phyloP scores from a whole-genome alignment of 176 grass and related monocot genomes.

The Triticum urartu region DNA sequence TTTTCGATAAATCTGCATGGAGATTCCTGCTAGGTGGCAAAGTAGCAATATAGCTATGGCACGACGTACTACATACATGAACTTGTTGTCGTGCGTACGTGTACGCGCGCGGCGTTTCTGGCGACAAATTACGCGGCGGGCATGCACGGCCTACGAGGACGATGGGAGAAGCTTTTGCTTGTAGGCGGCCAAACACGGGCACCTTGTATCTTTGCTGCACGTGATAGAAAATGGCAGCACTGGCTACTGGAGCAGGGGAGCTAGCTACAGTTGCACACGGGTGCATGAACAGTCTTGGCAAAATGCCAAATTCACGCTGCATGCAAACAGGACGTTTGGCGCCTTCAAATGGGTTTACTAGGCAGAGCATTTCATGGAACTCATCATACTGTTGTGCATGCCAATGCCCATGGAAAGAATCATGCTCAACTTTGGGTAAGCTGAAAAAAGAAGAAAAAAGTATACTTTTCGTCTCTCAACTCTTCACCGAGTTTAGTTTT shows the following conservation, averaged over 20 bases:
- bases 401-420: neutral
- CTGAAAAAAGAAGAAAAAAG: too few species aligned
- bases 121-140: neutral
- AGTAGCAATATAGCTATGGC: neutral
- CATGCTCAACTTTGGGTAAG: too few species aligned
- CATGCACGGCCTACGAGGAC: neutral
- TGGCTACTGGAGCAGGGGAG: neutral
- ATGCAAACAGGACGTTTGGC: neutral
- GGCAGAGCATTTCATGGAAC: neutral
- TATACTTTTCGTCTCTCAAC: too few species aligned
- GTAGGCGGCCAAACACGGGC: neutral
- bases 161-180: neutral
- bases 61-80: neutral
- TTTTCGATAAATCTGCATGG: neutral
- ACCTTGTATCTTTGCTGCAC: constrained; percentile 11
- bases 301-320: neutral
- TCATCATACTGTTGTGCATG: neutral
- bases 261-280: neutral
- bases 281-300: neutral
- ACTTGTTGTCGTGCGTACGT: neutral
- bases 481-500: too few species aligned
- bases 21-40: neutral
- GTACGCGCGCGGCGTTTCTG: neutral
- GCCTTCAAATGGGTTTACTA: neutral
- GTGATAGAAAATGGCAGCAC: neutral